Percentiles rank a stretch among this genome's conserved stretches.
phyloP scores from a whole-genome alignment of 495 filamentous ascomycete genomes.

The Hyphodiscus hymeniophilus region DNA sequence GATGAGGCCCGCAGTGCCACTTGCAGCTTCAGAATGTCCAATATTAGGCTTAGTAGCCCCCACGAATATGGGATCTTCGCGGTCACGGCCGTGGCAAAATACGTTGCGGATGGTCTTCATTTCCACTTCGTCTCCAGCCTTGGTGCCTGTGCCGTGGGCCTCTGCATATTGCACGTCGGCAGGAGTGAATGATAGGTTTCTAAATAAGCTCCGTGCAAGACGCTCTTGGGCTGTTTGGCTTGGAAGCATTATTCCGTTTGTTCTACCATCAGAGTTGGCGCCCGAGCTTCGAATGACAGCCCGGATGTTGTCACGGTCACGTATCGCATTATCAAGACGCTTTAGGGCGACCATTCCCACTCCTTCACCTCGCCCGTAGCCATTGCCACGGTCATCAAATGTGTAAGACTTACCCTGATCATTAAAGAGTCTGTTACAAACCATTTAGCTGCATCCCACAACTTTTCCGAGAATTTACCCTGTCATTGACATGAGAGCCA shows the following conservation, averaged over 20 bases:
- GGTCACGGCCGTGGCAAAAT: not conserved
- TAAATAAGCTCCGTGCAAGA: slow-evolving; percentile 45
- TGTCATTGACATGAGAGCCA: no score
- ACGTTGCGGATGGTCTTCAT: not conserved
- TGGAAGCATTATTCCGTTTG: slow-evolving; percentile 50
- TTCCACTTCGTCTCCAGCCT: slow-evolving; percentile 41
- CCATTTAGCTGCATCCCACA: not conserved
- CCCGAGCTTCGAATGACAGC: slow-evolving; percentile 53
- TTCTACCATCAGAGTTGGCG: slow-evolving; percentile 53
- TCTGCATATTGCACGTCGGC: slow-evolving; percentile 34
- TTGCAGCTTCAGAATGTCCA: slow-evolving; percentile 49
- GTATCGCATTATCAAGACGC: slow-evolving; percentile 20
- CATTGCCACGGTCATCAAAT: slow-evolving; percentile 45
- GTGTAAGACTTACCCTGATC: slow-evolving; percentile 31
- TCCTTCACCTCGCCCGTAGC: slow-evolving; percentile 40
- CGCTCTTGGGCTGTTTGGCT: slow-evolving; percentile 45
- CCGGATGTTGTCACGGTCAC: slow-evolving; percentile 46
- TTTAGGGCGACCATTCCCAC: slow-evolving; percentile 34
- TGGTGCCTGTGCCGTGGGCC: slow-evolving; percentile 45
- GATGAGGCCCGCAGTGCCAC: slow-evolving; percentile 48
- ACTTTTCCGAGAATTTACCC: no score
- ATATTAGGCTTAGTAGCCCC: slow-evolving; percentile 52
- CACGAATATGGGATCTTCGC: slow-evolving; percentile 27
- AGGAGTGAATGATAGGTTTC: slow-evolving; percentile 32
- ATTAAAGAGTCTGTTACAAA: slow-evolving; percentile 26